Percentiles rank a stretch among this genome's conserved stretches.
Evolutionary conservation across 352 stramenopile species (phyloP).

Genomic region (Pythium rhizo-oryzae): DNA sequence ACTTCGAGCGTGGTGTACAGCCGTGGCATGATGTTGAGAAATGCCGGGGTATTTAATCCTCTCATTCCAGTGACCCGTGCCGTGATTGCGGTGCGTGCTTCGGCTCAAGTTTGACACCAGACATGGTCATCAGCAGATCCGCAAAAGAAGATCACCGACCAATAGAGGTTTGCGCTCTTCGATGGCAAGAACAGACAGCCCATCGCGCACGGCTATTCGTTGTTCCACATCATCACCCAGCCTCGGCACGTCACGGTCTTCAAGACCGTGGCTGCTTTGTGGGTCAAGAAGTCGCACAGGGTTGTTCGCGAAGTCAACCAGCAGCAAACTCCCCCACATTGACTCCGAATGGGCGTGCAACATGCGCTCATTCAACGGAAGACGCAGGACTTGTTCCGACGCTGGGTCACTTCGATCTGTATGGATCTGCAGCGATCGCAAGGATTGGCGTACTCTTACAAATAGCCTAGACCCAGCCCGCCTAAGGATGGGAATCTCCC

Average conservation of each 20-base stretch:
- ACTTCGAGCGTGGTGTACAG: too few relatives aligned
- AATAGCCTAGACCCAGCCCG: background rate
- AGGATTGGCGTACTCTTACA: background rate
- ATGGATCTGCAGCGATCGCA: background rate
- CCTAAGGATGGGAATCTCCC: background rate
- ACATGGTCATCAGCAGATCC: background rate
- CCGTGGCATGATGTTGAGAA: too few relatives aligned
- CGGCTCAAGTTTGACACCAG: too few relatives aligned
- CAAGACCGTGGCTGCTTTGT: background rate
- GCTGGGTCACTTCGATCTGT: background rate
- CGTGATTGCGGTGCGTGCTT: too few relatives aligned
- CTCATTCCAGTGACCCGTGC: too few relatives aligned
- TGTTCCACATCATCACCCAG: background rate
- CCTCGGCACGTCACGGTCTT: background rate
- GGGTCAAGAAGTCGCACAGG: background rate
- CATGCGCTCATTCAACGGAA: background rate
- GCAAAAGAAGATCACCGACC: background rate
- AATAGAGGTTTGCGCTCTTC: background rate
- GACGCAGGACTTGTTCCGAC: background rate
- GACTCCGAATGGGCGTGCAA: conserved; percentile 1
- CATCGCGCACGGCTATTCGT: background rate
- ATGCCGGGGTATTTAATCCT: too few relatives aligned
- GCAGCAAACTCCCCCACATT: conserved; percentile 1
- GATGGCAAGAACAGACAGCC: background rate
- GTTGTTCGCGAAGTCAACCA: background rate